Base-by-base conservation (phyloP, 2,329 filamentous ascomycete species). In the Alternaria novae-zelandiae region DNA sequence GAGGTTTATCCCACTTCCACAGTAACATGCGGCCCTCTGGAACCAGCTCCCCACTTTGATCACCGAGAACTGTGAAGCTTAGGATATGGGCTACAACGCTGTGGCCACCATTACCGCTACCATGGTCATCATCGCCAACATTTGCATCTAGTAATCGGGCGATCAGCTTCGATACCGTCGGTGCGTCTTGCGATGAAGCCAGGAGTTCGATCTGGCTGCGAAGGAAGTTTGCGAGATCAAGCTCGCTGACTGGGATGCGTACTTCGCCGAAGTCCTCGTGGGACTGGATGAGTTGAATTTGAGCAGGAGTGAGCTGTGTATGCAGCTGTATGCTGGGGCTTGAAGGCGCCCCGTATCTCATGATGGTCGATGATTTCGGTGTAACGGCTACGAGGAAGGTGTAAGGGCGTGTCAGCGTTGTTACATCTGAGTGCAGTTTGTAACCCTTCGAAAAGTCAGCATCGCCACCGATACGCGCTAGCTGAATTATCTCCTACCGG, bases 1-100 rank as follows among this genome's bases (percentile, higher is more conserved):
- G 57, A 2, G 36, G 47, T 9, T 54, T 59, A 4, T 3, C 20
- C 36, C 49, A 59, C 12, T 41, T 59, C 41, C 43, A 53, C 7
- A 59, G 47, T 17, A 58, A 1, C 15, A 13, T 58, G 10, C 32
- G 23, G 3, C 32, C 46, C 2, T 17, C 12, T 1, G 32, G 23
- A 15, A 45, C 20, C 12, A 58, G n/a, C 23, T 58, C 13, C 11
- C 30, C 56, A 3, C 41, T 32, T 8, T 56, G 2, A 11, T 46
- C 17, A 6, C 54, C 41, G 2, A 56, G 23, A 2, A 56, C 41
- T 9, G 17, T 43, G 8, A 56, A 30, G 23, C 41, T 45, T 1
- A 46, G 20, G 8, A 56, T 17, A 1, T 46, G 21, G 11, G 2
- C n/a, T 6, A 41, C 1, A 6, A 11, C 36, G 36, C 36, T 3